Evolutionary conservation across 1,139 yeast species (phyloP), one percentile per base, ranked within the genome.

Genomic region (Tardiomyces depauwii): DNA sequence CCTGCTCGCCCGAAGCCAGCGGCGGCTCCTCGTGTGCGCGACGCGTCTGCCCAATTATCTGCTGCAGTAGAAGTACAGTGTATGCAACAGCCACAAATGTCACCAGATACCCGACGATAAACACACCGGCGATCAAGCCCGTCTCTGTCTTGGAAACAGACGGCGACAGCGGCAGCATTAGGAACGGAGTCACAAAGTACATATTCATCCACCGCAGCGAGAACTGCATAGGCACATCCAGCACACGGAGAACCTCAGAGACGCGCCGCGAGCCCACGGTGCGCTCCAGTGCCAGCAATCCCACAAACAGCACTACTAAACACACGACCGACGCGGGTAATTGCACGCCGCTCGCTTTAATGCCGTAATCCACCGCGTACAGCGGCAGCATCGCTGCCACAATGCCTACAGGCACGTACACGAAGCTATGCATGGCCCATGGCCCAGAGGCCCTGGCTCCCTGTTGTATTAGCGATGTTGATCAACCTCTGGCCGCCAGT

Each of bases 261-360:
- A 76, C 69, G 16, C 62, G 54, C 58, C 68, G 64, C 52, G 59
- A 62, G 28, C 68, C 78, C 47, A 58, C 58, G 2, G 61, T 42
- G 45, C 51, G 49, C 13, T 73, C 65, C 13, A 57, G 49, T 11
- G 66, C 50, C 49, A 79, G 66, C 16, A 82, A 62, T 2, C 70
- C 60, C 16, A 74, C 64, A 58, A 81, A 76, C 49, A 79, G 71
- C 21, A 81, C 62, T 58, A 83, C 68, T 89, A 84, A 80, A 32
- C 87, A 80, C 45, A 85, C 72, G 23, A 83, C 93, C 11, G 89
- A 81, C 10, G 86, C 74, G 0, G 94, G 94, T 57, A 84, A 5
- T 5, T 30, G 80, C 43, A 72, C 67, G 51, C 82, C 72, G 9
- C 78, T 72, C 23, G 71, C 62, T 23, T 67, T 63, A 47, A 83